Base-by-base conservation (phyloP, 768 basidiomycete genomes). In the Amanita exitialis region DNA sequence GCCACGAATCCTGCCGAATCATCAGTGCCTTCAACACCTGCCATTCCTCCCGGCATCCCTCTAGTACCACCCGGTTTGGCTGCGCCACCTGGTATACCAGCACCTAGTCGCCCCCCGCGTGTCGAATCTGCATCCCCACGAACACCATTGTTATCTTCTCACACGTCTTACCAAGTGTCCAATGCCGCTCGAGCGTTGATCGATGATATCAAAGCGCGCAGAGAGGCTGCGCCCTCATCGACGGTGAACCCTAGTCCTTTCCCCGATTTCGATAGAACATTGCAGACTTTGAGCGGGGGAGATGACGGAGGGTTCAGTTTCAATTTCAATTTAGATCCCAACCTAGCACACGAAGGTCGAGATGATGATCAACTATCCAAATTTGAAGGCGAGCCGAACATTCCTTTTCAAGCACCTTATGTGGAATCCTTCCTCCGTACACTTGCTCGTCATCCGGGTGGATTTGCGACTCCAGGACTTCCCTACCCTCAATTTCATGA, bases 191-290 rank as follows among this genome's bases (percentile, higher is more conserved):
- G 84, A 55, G 88, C 86, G 1, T 73, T 94, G 42, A 71, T 94
- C 42, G 88, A 92, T 52, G 91, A 93, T 57, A 78, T 94, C 35
- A 84, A 80, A 61, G 79, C 79, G 18, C 73, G 90, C 30, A 76
- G 90, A 41, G 86, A 90, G 57, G 72, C 77, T 6, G 68, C 70
- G 2, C 62, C 72, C 18, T 59, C 72, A 12, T 54, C 64, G 9
- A 59, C 71, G 6, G 63, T 69, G 36, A 64, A 67, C 42, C 65
- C 69, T 30, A 89, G 75, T 62, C 79, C 88, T 9, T 94, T 94
- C 76, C 92, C 91, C 8, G 91, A 94, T 56, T 82, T 94, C 56
- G 90, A 92, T 63, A 80, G 87, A 27, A 90, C 87, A 16, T 70
- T 93, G 41, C 80, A 86, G 60, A 81, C 78, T 44, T 70, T 92